Evolutionary conservation across 192 early-diverging fungal genomes (phyloP), one percentile per base, ranked within the genome.

Genomic region (Gaertneriomyces sp.): DNA sequence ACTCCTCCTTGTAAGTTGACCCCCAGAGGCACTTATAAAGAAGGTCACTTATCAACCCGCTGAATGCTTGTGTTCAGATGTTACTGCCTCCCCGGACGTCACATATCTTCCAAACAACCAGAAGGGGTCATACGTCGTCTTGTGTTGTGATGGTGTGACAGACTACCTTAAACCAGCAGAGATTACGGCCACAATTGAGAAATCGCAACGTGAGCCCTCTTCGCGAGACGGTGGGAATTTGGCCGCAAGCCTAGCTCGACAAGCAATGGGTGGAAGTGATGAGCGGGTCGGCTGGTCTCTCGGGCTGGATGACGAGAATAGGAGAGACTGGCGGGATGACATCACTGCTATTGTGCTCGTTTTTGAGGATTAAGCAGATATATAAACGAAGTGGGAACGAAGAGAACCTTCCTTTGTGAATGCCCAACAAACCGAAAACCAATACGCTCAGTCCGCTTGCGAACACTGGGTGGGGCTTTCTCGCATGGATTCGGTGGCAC

Each of bases 1-100:
- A 49, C 47, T 12, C 47, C 47, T 12, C 47, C 47, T 49, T 49
- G 47, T 49, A 49, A 49, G 47, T 49, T 49, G 47, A 33, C 17
- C 47, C 12, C 47, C 47, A 17, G 12, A 49, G 12, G 1, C 47
- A 2, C 47, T 17, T 49, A 0, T 17, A 49, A 1, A 2, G 12
- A 1, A 49, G 16, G 12, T 2, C 47, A 49, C 17, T 17, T n/a
- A 49, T 12, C 2, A 49, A 12, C 17, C 47, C 0, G 12, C 12
- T 17, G 16, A n/a, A 49, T 49, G 16, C 17, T 17, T 49, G 12
- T 17, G 12, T 17, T 17, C 2, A 49, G 47, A 49, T 49, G 16
- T 49, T n/a, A 49, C 47, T n/a, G 47, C 47, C 47, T 17, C 12
- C 47, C 47, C 47, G 1, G 47, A 49, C 47, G 16, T 49, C 12